phyloP scores from a whole-genome alignment of 345 rosid genomes.

The Stellera chamaejasme region DNA sequence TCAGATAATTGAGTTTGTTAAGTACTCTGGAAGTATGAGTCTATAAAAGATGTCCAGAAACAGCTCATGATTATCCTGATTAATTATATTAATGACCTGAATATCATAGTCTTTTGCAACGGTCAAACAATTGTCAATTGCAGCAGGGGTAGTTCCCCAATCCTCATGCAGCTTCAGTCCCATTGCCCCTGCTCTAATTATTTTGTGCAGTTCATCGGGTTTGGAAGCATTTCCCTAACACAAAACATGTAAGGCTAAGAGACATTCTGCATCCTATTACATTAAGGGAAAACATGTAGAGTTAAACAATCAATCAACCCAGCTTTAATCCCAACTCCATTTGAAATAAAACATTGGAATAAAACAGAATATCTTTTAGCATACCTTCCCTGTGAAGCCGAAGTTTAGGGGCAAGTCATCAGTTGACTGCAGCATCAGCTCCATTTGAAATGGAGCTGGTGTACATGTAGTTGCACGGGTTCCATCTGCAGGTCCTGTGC shows the following conservation, averaged over 20 bases:
- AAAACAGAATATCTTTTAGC: conserved; percentile 11
- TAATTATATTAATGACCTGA: conserved; percentile 34
- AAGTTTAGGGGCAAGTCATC: conserved; percentile 89
- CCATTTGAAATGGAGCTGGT: conserved; percentile 79
- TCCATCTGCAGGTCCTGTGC: conserved; percentile 95
- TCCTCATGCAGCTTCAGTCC: conserved; percentile 97
- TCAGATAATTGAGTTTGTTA: conserved; percentile 1
- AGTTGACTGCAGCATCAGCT: conserved; percentile 92
- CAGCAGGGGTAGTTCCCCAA: conserved; percentile 98
- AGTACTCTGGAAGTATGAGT: not conserved
- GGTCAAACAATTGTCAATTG: conserved; percentile 81
- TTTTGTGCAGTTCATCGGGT: conserved; percentile 66
- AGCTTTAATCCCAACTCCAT: not conserved
- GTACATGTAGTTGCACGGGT: conserved; percentile 98
- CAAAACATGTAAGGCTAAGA: conserved; percentile 5
- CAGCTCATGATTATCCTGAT: not conserved
- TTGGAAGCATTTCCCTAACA: conserved; percentile 72
- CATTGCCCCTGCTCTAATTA: conserved; percentile 94
- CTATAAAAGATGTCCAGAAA: not conserved
- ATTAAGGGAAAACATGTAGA: conserved; percentile 1
- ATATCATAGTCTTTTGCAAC: conserved; percentile 73
- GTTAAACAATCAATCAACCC: not conserved
- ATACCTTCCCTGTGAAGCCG: conserved; percentile 96
- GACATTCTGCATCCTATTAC: not conserved
- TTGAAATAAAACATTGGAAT: not conserved